Percentiles rank a stretch among this genome's conserved stretches.
These are phyloP conservation scores for Dacryopinax spathularia DNA, from an alignment of 768 basidiomycete species.

Conservation along the genomic window DNA sequence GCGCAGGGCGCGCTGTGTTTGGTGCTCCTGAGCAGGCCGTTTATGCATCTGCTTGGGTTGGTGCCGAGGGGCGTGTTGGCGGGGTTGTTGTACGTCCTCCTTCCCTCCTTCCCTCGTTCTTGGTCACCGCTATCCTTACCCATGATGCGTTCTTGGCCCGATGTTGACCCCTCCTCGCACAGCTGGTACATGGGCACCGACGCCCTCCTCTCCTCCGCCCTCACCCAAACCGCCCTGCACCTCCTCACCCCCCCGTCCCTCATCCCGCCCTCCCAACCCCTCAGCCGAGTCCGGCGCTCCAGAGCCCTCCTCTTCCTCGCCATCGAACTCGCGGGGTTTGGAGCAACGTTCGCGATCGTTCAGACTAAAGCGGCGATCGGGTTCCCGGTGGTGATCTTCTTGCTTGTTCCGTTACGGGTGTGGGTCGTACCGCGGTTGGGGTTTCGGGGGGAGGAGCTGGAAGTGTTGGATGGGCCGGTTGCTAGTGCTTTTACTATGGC, in stretches of 20 bases:
- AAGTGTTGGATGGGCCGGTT: constrained; percentile 76
- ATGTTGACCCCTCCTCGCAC: no score
- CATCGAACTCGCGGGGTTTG: constrained; percentile 72
- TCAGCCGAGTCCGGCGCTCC: constrained; percentile 57
- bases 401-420: constrained; percentile 64
- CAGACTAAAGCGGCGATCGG: constrained; percentile 86
- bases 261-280: constrained; percentile 51
- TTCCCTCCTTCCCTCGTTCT: background rate
- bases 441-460: constrained; percentile 64
- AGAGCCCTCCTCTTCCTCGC: constrained; percentile 56
- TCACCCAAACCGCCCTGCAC: constrained; percentile 66
- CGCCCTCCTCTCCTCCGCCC: constrained; percentile 65
- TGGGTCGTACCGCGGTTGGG: constrained; percentile 57
- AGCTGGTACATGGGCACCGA: constrained; percentile 90
- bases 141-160: no score
- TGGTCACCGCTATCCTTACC: constrained; percentile 7
- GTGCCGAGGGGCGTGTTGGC: constrained; percentile 74
- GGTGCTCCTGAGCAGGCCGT: constrained; percentile 65
- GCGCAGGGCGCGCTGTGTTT: constrained; percentile 69
- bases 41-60: constrained; percentile 61
- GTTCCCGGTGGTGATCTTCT: constrained; percentile 77
- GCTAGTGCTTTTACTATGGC: constrained; percentile 32
- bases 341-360: constrained; percentile 76
- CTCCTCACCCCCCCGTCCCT: constrained; percentile 57
- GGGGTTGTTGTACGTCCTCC: constrained; percentile 60